Evolutionary conservation across 2,329 filamentous ascomycete species (phyloP), one percentile per base, ranked within the genome.

Genomic region (Colletotrichum sp.): DNA sequence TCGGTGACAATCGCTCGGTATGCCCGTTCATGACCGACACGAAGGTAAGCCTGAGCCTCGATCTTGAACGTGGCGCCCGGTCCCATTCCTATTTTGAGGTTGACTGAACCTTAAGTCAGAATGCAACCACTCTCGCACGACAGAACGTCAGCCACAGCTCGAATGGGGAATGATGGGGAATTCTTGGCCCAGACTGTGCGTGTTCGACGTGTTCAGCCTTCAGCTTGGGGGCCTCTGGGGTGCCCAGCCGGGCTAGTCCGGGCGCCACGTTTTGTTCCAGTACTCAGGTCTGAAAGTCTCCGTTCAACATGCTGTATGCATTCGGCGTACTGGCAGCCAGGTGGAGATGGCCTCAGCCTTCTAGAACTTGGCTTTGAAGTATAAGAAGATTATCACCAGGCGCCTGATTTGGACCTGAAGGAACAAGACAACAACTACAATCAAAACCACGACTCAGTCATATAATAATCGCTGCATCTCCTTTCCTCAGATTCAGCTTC

Each of bases 361-460:
- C 24, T 16, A 4, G 36, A 21, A 10, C 14, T 13, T 6, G 10
- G 24, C 7, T 58, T 2, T 6, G 32, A 30, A 59, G 69, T 75
- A 75, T 75, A 75, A 75, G 73, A 75, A 68, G 63, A 75, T 56
- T 75, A 61, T 61, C n/a, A 18, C 48, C 28, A 64, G 62, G 30
- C 43, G 34, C 7, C 16, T 3, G 24, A 16, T 10, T 3, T 5
- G 5, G 32, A 2, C 0, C 9, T 18, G 30, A 13, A 7, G 24
- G 18, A 36, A 18, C 63, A 36, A 30, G 13, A 16, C 4, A 32
- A 55, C 34, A 28, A 18, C 10, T 21, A 28, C 63, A 52, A 70
- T 4, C 12, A 14, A 2, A 24, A 59, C 6, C 14, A 18, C 13
- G 14, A 66, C 5, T 38, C 8, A 36, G 43, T 24, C 30, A 36